A percentile compares a stretch with the other conserved stretches of the same genome.
Conservation (phyloP, 208 protist genomes). For the Endotrypanum monterogeii region DNA sequence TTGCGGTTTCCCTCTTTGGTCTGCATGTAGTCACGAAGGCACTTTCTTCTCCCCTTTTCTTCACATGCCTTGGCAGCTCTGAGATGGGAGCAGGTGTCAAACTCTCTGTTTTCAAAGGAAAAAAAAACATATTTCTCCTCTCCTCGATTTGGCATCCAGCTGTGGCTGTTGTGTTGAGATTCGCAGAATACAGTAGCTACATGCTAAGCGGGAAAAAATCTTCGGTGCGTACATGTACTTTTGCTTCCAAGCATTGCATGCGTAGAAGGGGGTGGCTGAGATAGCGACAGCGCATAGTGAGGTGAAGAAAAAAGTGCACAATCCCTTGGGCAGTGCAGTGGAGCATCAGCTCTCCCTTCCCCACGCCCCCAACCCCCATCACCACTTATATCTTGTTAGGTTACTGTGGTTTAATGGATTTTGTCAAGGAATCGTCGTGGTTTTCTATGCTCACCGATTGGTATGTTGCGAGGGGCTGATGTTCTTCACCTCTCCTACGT, state of each 20-base stretch:
- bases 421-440: background rate
- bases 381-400: background rate
- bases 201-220: background rate
- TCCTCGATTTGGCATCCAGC: slow-evolving; percentile 18
- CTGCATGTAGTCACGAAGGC: background rate
- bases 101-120: background rate
- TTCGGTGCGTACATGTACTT: background rate
- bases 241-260: background rate
- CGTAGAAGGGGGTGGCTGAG: no score
- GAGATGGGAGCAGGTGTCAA: background rate
- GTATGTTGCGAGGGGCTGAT: background rate
- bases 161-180: slow-evolving; percentile 14
- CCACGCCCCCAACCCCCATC: no score
- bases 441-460: background rate
- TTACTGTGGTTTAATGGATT: background rate
- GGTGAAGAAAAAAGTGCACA: background rate
- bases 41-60: slow-evolving; percentile 1
- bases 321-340: background rate
- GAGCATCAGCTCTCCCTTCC: background rate
- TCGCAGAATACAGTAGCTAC: slow-evolving; percentile 8
- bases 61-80: background rate
- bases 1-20: slow-evolving; percentile 3
- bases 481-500: background rate
- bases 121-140: background rate
- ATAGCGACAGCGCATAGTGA: background rate